phyloP scores from a whole-genome alignment of 2,329 filamentous ascomycete species.

The Dactylonectria macrodidyma region DNA sequence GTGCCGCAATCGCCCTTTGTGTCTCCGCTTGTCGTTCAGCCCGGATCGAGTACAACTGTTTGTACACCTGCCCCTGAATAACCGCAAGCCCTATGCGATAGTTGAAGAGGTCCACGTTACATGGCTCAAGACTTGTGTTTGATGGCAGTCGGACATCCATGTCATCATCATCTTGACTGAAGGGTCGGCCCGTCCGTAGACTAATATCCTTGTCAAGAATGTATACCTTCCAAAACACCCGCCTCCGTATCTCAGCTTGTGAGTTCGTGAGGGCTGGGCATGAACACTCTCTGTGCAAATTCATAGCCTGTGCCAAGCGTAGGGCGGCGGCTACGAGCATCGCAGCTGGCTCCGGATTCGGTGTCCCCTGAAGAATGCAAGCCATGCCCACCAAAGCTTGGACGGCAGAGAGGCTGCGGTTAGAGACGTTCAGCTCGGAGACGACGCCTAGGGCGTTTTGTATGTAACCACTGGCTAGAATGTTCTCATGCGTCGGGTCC shows the following conservation, averaged over 20 bases:
- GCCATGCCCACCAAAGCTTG: slow-evolving; percentile 46
- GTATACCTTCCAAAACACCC: slow-evolving; percentile 46
- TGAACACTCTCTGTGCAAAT: slow-evolving; percentile 36
- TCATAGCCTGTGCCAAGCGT: slow-evolving; percentile 42
- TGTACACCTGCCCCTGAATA: slow-evolving; percentile 47
- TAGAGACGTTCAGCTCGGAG: slow-evolving; percentile 36
- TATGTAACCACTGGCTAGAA: slow-evolving; percentile 33
- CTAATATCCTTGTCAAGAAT: slow-evolving; percentile 47
- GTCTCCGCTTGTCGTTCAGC: slow-evolving; percentile 40
- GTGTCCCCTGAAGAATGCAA: slow-evolving; percentile 42
- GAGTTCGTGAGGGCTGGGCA: slow-evolving; percentile 18
- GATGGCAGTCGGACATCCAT: slow-evolving; percentile 46
- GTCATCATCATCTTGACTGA: slow-evolving; percentile 47
- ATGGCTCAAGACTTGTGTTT: slow-evolving; percentile 12
- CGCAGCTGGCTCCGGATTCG: slow-evolving; percentile 39
- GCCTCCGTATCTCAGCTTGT: slow-evolving; percentile 37
- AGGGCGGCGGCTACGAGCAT: slow-evolving; percentile 42
- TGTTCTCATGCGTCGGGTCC: slow-evolving; percentile 33
- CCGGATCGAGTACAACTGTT: slow-evolving; percentile 42
- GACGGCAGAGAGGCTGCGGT: slow-evolving; percentile 36
- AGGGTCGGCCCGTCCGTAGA: slow-evolving; percentile 41
- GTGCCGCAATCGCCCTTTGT: slow-evolving; percentile 30
- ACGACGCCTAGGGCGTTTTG: slow-evolving; percentile 42
- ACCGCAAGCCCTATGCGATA: slow-evolving; percentile 43
- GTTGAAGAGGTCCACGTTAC: slow-evolving; percentile 39